Percentiles rank a stretch among this genome's conserved stretches.
Evolutionary conservation across 495 filamentous ascomycete genomes (phyloP).

Genomic region (Xeromyces bisporus): DNA sequence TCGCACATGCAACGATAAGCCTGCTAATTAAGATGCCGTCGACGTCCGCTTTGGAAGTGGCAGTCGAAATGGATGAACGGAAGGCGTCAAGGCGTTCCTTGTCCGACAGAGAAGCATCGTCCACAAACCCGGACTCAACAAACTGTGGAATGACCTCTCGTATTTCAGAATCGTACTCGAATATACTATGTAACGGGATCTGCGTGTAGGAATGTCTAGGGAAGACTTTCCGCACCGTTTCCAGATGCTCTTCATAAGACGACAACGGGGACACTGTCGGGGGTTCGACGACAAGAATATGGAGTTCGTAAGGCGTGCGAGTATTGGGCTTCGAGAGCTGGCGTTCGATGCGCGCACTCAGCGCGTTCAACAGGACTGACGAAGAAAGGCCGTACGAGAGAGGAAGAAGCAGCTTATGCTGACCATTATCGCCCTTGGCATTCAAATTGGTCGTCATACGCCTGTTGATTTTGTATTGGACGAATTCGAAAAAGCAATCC

Average conservation of each 20-base stretch:
- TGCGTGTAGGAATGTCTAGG: constrained; percentile 39
- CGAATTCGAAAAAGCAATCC: constrained; percentile 59
- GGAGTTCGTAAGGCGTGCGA: constrained; percentile 44
- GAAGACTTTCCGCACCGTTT: constrained; percentile 31
- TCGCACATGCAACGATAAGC: constrained; percentile 49
- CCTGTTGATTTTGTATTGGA: constrained; percentile 57
- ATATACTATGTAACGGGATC: constrained; percentile 40
- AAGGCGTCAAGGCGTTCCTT: constrained; percentile 34
- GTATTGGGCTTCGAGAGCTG: constrained; percentile 38
- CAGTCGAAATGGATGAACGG: constrained; percentile 41
- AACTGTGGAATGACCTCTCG: constrained; percentile 13
- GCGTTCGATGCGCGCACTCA: constrained; percentile 47
- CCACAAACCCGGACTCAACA: constrained; percentile 11
- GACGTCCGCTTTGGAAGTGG: constrained; percentile 64
- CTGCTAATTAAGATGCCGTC: constrained; percentile 47
- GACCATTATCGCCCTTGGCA: constrained; percentile 17
- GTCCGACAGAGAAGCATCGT: constrained; percentile 16
- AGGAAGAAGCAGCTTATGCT: constrained; percentile 51
- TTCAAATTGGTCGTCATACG: constrained; percentile 61
- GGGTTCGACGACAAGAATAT: constrained; percentile 50
- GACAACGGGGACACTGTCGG: constrained; percentile 18
- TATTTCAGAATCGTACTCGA: constrained; percentile 24
- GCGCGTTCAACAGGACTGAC: constrained; percentile 54
- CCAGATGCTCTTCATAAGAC: constrained; percentile 15
- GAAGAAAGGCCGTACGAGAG: constrained; percentile 76